Percentiles rank a stretch among this genome's conserved stretches.
phyloP scores from a whole-genome alignment of 1,284 basidiomycete species.

The Trichosporon inkin region DNA sequence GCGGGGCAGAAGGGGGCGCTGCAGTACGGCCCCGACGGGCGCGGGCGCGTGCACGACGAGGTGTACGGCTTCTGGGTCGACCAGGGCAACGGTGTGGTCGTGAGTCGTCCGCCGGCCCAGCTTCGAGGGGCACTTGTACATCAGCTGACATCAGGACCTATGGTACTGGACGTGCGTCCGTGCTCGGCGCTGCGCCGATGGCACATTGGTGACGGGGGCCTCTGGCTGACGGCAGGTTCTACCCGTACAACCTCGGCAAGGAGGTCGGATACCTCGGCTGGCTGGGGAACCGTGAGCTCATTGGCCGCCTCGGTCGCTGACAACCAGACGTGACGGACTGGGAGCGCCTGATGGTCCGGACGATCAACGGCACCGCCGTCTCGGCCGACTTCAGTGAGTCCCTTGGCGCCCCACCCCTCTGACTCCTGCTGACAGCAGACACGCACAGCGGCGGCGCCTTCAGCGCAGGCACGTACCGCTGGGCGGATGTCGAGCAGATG shows the following conservation, averaged over 20 bases:
- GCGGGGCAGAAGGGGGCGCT: conserved; percentile 28
- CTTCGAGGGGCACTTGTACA: neutral
- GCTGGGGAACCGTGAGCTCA: conserved; percentile 43
- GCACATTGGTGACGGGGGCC: neutral
- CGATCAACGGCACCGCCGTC: conserved; percentile 38
- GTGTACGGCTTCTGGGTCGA: conserved; percentile 48
- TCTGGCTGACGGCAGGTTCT: conserved; percentile 30
- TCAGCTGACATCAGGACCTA: conserved; percentile 32
- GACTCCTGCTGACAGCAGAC: conserved; percentile 23
- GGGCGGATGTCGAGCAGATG: conserved; percentile 37
- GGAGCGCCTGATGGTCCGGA: conserved; percentile 43
- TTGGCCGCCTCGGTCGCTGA: neutral
- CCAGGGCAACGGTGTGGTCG: conserved; percentile 37
- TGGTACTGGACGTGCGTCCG: conserved; percentile 43
- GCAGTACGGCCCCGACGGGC: conserved; percentile 25
- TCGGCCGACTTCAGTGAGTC: conserved; percentile 44
- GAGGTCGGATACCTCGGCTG: conserved; percentile 39
- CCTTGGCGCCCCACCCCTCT: neutral
- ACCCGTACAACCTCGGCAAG: conserved; percentile 49
- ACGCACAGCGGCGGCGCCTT: conserved; percentile 38
- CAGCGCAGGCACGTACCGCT: conserved; percentile 41
- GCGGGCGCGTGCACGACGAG: conserved; percentile 34
- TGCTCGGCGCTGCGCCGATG: neutral
- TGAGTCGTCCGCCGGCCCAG: conserved; percentile 22
- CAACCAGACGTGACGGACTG: conserved; percentile 43